Percentiles rank a stretch among this genome's conserved stretches.
Conservation (phyloP, 208 protist species). For the Trypanosoma boissoni region DNA sequence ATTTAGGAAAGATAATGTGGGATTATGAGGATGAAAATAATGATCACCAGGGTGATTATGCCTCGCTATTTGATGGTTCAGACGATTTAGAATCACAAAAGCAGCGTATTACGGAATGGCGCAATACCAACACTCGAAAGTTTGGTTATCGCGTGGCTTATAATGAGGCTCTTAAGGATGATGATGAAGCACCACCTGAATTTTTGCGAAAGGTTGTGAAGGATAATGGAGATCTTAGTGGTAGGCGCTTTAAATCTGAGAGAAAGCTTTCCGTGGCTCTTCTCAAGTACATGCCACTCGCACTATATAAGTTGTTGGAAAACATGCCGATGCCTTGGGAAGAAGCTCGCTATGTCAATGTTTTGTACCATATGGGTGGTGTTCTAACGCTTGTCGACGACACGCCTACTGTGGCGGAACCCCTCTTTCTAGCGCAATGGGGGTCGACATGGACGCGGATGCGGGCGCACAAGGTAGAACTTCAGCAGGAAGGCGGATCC, state of each 20-base stretch:
- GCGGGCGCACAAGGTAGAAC: constrained; percentile 97
- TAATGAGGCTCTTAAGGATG: constrained; percentile 54
- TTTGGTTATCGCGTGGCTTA: constrained; percentile 75
- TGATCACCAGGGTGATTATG: no score
- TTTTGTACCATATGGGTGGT: constrained; percentile 99
- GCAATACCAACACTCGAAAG: constrained; percentile 56
- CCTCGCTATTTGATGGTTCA: no score
- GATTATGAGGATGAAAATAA: neutral
- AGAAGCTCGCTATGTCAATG: constrained; percentile 95
- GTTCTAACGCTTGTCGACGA: constrained; percentile 99
- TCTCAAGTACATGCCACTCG: constrained; percentile 99
- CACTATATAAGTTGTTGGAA: constrained; percentile 99
- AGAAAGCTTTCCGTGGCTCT: constrained; percentile 99
- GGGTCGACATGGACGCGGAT: constrained; percentile 99
- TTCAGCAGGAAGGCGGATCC: constrained; percentile 63
- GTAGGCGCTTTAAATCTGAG: constrained; percentile 98
- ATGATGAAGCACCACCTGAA: constrained; percentile 95
- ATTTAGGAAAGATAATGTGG: neutral
- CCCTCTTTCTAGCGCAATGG: constrained; percentile 99
- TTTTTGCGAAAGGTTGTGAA: constrained; percentile 99
- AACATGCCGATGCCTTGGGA: constrained; percentile 99
- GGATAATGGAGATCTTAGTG: constrained; percentile 99
- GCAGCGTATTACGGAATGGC: constrained; percentile 60
- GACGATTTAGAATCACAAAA: constrained; percentile 32
- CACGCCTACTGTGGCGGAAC: constrained; percentile 98